These are phyloP conservation scores for Pleurotus cornucopiae DNA, from an alignment of 768 basidiomycete species.

Conservation along the genomic window DNA sequence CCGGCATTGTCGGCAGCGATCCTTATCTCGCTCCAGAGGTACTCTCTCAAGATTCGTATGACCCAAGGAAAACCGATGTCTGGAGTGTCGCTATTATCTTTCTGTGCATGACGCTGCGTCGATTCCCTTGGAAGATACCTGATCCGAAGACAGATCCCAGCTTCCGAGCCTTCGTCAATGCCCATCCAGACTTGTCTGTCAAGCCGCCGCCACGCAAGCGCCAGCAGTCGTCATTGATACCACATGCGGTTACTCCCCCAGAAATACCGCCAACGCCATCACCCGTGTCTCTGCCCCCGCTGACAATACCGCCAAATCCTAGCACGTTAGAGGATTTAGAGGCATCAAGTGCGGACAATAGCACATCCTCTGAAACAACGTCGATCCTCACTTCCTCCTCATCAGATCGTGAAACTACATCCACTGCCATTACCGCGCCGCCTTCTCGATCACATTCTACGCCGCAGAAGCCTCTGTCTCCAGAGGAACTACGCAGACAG, in stretches of 20 bases:
- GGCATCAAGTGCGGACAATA: conserved; percentile 30
- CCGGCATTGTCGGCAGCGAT: conserved; percentile 94
- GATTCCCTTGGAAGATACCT: conserved; percentile 99
- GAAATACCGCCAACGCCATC: conserved; percentile 1
- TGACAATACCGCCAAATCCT: conserved; percentile 7
- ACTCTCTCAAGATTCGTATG: conserved; percentile 73
- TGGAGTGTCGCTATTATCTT: conserved; percentile 99
- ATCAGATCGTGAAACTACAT: conserved; percentile 33
- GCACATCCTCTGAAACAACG: conserved; percentile 38
- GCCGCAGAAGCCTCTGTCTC: conserved; percentile 20
- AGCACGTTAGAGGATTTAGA: conserved; percentile 3
- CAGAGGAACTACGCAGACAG: conserved; percentile 16
- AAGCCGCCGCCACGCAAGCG: conserved; percentile 37
- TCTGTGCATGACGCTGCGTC: conserved; percentile 95
- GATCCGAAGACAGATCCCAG: conserved; percentile 90
- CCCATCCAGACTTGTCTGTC: conserved; percentile 80
- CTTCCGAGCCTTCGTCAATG: conserved; percentile 87
- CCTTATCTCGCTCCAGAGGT: conserved; percentile 99
- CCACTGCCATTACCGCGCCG: conserved; percentile 45
- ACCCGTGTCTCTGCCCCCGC: background rate
- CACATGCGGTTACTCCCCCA: background rate
- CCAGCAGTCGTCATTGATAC: conserved; percentile 1
- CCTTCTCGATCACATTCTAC: conserved; percentile 30
- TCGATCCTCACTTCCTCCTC: conserved; percentile 38
- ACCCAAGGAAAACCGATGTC: conserved; percentile 96